Conservation (phyloP, 2,329 filamentous ascomycete genomes). For the Aspergillus texensis region DNA sequence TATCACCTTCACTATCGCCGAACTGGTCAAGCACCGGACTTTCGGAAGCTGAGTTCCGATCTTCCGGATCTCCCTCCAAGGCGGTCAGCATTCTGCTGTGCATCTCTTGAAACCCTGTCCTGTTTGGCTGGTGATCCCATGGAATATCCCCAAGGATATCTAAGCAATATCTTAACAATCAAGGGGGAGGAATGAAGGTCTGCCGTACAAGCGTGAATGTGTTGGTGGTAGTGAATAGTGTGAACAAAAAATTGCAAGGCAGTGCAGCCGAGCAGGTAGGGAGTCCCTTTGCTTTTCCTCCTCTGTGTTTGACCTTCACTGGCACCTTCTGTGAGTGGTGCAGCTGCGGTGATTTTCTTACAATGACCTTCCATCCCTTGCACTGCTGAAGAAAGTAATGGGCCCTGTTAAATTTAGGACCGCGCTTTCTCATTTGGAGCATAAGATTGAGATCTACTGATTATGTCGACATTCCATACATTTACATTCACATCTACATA, state of each 20-base stretch:
- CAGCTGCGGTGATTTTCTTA: constrained; percentile 18
- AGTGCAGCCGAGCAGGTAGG: background rate
- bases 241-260: background rate
- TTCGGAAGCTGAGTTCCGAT: constrained; percentile 22
- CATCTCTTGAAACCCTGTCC: constrained; percentile 2
- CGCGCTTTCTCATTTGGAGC: background rate
- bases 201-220: background rate
- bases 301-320: background rate
- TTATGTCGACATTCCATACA: constrained; percentile 1
- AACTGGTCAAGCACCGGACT: constrained; percentile 27
- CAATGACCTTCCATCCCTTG: constrained; percentile 19
- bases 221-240: background rate
- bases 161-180: background rate
- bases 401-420: constrained; percentile 2
- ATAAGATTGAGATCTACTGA: background rate
- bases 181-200: background rate
- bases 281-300: background rate
- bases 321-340: constrained; percentile 8
- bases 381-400: constrained; percentile 17
- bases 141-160: background rate
- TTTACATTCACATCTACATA: background rate
- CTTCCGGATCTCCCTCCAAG: constrained; percentile 11
- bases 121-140: background rate
- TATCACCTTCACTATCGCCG: constrained; percentile 11
- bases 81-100: constrained; percentile 13